Evolutionary conservation across 495 filamentous ascomycete species (phyloP), one percentile per base, ranked within the genome.

Genomic region (Rusavskia elegans): DNA sequence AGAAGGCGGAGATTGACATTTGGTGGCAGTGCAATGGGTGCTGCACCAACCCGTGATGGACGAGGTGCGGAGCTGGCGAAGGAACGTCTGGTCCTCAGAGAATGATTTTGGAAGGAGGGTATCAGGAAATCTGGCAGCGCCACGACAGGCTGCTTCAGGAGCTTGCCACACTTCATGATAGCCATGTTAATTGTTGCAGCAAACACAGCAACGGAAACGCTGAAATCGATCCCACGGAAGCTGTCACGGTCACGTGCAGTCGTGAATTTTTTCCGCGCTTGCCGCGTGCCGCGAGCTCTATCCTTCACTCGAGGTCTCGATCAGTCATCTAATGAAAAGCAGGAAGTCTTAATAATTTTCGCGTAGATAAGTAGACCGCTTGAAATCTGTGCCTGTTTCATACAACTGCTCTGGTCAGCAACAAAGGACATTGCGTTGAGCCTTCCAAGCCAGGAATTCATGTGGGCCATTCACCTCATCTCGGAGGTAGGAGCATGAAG

Each of bases 41-140:
- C 82, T 57, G 77, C 73, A 58, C 90, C 90, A 53, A 96, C 81
- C 70, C 94, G 87, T 48, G 90, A 96, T 52, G 70, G 70, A 50
- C 70, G 67, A 62, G 59, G 68, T 29, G 81, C 59, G 32, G 85
- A 82, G 41, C 76, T 80, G 7, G 86, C 84, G 73, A 96, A 95
- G 53, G 71, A 66, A 67, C 81, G 76, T 53, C 72, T 62, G 27
- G 72, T 64, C 8, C 2, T 19, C 2, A 19, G 21, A 29, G 61
- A 49, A 45, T 70, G 58, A 7, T 65, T 61, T 20, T 80, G 77
- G 64, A 87, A 82, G 8, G 83, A 84, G 0, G 87, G 85, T 14
- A 88, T 69, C 48, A 89, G 82, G 66, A 89, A 88, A 17, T 77
- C 64, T 37, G 84, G 84, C 35, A 87, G 45, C 21, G 44, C 16